Percentiles rank a stretch among this genome's conserved stretches.
Conservation (phyloP, 257 asterid species). For the Forsythia viridissima region DNA sequence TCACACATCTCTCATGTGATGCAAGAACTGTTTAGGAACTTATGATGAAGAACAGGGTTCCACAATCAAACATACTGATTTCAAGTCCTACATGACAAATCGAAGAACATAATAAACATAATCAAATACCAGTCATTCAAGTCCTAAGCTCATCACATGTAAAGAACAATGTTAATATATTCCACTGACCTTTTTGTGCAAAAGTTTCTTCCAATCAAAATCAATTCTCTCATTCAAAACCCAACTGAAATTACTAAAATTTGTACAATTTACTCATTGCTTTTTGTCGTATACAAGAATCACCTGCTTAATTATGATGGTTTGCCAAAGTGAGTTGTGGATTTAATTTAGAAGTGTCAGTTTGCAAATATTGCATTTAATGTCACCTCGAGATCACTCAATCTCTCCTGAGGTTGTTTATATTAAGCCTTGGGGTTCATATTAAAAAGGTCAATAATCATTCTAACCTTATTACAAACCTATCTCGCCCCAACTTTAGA, state of each 20-base stretch:
- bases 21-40: too few species aligned
- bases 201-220: constrained; percentile 94
- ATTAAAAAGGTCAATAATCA: not conserved
- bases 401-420: not conserved
- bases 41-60: too few species aligned
- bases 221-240: constrained; percentile 72
- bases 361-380: not conserved
- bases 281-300: not conserved
- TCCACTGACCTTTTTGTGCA: constrained; percentile 76
- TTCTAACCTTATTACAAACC: not conserved
- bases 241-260: constrained; percentile 58
- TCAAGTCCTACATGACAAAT: too few species aligned
- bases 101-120: too few species aligned
- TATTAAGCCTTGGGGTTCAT: too few species aligned
- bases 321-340: not conserved
- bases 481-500: constrained; percentile 14
- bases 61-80: too few species aligned
- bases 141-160: not conserved
- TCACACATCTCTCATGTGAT: too few species aligned
- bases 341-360: not conserved
- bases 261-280: too few species aligned
- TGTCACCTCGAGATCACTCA: not conserved
- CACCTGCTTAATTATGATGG: not conserved
- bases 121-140: too few species aligned
- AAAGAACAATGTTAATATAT: not conserved